Evolutionary conservation across 225 moss, liverwort and hornwort genomes (phyloP).

Genomic region (Straminergon stramineum): DNA sequence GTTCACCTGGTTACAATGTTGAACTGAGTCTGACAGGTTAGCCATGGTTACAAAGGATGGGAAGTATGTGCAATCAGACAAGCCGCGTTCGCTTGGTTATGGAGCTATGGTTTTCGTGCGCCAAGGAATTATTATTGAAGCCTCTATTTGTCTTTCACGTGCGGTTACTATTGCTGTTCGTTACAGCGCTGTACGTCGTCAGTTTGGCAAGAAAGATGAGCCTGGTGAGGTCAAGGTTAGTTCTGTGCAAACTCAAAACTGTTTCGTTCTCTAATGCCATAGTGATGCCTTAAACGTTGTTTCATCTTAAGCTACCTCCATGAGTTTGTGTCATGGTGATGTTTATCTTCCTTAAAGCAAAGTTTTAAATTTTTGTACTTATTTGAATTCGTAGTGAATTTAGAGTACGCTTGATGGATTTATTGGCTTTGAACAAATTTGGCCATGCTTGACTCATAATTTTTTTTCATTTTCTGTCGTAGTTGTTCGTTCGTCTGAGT

Average conservation of each 20-base stretch:
- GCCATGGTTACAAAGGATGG: slow-evolving; percentile 76
- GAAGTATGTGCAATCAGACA: slow-evolving; percentile 52
- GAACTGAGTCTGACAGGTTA: slow-evolving; percentile 50
- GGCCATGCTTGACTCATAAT: not conserved
- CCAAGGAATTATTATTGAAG: slow-evolving; percentile 67
- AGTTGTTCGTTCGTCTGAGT: not conserved
- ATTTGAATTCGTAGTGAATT: not conserved
- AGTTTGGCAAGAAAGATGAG: slow-evolving; percentile 71
- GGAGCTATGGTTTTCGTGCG: slow-evolving; percentile 98
- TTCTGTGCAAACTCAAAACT: not conserved
- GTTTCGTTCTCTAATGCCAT: not conserved
- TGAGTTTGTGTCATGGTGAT: not conserved
- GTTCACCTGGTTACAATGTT: not conserved
- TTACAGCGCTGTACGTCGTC: slow-evolving; percentile 96
- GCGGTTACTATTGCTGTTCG: slow-evolving; percentile 92
- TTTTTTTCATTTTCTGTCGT: not conserved
- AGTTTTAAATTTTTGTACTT: not conserved
- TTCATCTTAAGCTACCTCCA: not conserved
- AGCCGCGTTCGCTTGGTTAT: slow-evolving; percentile 82
- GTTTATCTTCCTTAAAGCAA: not conserved
- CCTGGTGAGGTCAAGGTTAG: slow-evolving; percentile 74
- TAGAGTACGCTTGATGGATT: not conserved
- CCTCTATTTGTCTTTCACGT: slow-evolving; percentile 81
- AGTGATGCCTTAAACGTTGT: not conserved
- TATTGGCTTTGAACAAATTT: not conserved